phyloP scores from a whole-genome alignment of 2,329 filamentous ascomycete species.

The Blumeriella jaapii region DNA sequence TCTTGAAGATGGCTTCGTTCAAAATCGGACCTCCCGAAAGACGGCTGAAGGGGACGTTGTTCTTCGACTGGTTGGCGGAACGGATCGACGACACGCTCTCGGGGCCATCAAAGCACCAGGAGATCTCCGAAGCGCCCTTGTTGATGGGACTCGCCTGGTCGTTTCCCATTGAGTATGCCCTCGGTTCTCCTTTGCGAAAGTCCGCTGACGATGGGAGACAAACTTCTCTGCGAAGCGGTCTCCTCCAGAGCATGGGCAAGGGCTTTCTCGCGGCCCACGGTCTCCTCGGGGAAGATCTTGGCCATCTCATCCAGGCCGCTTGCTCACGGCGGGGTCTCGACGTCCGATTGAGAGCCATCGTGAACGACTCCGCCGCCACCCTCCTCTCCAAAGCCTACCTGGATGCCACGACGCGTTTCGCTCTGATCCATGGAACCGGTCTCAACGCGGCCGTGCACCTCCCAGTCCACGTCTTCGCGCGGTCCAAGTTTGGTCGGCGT shows the following conservation, averaged over 20 bases:
- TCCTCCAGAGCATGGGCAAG: constrained; percentile 53
- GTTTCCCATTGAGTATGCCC: constrained; percentile 54
- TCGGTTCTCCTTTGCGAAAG: background rate
- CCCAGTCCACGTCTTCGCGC: constrained; percentile 43
- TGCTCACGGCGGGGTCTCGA: constrained; percentile 37
- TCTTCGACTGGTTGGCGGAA: constrained; percentile 59
- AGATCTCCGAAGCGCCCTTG: constrained; percentile 31
- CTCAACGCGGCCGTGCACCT: constrained; percentile 55
- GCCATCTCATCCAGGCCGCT: constrained; percentile 43
- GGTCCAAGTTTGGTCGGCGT: constrained; percentile 43
- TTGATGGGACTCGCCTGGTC: constrained; percentile 56
- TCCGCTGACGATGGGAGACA: constrained; percentile 37
- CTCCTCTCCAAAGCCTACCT: constrained; percentile 50
- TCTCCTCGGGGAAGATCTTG: constrained; percentile 47
- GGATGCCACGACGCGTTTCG: constrained; percentile 46
- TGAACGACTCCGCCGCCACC: constrained; percentile 58
- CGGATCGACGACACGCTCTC: constrained; percentile 46
- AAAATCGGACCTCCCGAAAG: constrained; percentile 45
- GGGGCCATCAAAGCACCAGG: constrained; percentile 30
- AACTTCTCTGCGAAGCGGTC: constrained; percentile 49
- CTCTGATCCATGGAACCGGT: constrained; percentile 56
- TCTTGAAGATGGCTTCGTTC: constrained; percentile 44
- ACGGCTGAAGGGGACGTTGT: constrained; percentile 43
- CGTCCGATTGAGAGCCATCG: constrained; percentile 46
- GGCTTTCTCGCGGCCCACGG: constrained; percentile 48